Conservation (phyloP, 1,284 basidiomycete species). For the Fomitiporia mediterranea region DNA sequence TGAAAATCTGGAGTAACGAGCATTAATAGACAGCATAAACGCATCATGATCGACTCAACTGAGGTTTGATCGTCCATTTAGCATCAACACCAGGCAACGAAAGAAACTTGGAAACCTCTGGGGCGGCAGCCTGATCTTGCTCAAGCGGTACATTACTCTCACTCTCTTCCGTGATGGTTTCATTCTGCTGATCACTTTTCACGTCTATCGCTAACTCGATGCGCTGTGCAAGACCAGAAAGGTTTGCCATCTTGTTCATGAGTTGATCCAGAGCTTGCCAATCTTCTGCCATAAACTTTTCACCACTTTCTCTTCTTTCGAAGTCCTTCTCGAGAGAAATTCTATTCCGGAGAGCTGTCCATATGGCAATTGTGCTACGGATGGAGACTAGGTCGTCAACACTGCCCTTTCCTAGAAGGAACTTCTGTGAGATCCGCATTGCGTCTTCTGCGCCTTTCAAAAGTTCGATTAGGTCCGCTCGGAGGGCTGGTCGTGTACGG, state of each 20-base stretch:
- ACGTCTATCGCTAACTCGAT: conserved; percentile 57
- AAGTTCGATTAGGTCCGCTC: conserved; percentile 58
- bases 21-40: conserved; percentile 9
- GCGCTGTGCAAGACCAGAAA: conserved; percentile 51
- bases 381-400: conserved; percentile 63
- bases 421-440: conserved; percentile 75
- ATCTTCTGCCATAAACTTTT: conserved; percentile 29
- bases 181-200: conserved; percentile 20
- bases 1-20: conserved; percentile 61
- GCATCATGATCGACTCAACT: conserved; percentile 43
- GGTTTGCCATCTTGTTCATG: conserved; percentile 48
- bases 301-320: conserved; percentile 39
- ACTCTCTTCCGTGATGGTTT: conserved; percentile 23
- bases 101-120: not conserved
- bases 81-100: conserved; percentile 13
- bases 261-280: conserved; percentile 56
- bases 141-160: conserved; percentile 12
- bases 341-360: conserved; percentile 47
- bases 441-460: conserved; percentile 68
- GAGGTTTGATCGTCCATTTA: conserved; percentile 66
- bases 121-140: not conserved
- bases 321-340: conserved; percentile 52
- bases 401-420: conserved; percentile 68
- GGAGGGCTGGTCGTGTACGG: conserved; percentile 56
- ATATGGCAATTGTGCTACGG: conserved; percentile 54